phyloP scores from a whole-genome alignment of 129 eudicot genomes.

The Oenanthe sinensis region DNA sequence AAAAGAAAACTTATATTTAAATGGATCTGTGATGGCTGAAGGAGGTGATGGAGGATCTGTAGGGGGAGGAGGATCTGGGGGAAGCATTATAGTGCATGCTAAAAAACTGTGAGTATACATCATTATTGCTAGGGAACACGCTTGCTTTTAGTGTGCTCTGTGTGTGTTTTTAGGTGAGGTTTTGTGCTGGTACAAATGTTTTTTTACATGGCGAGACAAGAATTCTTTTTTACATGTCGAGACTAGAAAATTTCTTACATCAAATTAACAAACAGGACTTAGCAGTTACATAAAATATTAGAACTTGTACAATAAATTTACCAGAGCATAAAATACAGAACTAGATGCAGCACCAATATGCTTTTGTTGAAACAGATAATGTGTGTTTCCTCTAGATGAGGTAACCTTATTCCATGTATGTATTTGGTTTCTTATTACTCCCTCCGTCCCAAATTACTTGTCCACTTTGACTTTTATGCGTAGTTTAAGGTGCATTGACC shows the following conservation, averaged over 20 bases:
- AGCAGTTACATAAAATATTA: neutral
- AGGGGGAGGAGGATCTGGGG: conserved; percentile 97
- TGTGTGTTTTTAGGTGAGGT: conserved; percentile 5
- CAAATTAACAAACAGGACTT: neutral
- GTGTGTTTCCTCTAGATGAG: neutral
- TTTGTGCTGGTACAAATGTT: neutral
- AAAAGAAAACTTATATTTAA: conserved; percentile 41
- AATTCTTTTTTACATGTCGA: neutral
- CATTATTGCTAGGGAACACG: conserved; percentile 6
- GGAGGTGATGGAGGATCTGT: conserved; percentile 79
- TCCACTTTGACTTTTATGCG: no score
- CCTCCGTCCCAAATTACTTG: no score
- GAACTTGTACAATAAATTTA: neutral
- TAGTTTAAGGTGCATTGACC: no score
- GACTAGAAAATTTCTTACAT: neutral
- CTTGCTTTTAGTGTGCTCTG: conserved; percentile 7
- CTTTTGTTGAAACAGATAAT: neutral
- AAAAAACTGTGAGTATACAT: conserved; percentile 55
- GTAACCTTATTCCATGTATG: neutral
- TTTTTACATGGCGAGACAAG: neutral
- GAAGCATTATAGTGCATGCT: conserved; percentile 68
- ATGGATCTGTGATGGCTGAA: conserved; percentile 76
- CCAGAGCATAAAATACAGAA: neutral
- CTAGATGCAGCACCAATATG: conserved; percentile 5
- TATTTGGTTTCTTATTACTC: neutral